These are phyloP conservation scores for Persicaria tinctoria DNA, from an alignment of 148 eudicot genomes.

Conservation along the genomic window DNA sequence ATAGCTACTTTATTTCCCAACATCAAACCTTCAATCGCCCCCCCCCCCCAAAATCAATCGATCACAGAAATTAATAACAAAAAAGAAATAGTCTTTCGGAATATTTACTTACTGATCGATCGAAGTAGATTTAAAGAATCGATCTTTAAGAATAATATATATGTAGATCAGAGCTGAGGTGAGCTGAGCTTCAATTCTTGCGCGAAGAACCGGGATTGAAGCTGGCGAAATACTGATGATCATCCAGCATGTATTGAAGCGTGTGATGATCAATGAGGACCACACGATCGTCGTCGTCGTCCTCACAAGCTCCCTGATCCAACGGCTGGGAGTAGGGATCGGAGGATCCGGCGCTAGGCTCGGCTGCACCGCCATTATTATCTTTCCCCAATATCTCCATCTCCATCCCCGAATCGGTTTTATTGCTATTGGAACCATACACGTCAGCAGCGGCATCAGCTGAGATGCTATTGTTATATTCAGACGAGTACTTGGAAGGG, in stretches of 20 bases:
- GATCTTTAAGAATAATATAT: not conserved
- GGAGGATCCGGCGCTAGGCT: not conserved
- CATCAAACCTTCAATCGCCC: too few relatives aligned
- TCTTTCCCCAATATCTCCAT: not conserved
- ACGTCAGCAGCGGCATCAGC: not conserved
- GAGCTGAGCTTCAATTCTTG: not conserved
- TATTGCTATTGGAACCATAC: not conserved
- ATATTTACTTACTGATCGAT: not conserved
- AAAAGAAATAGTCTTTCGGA: not conserved
- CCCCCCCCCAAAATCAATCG: too few relatives aligned
- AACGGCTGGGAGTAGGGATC: not conserved
- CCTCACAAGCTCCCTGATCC: not conserved
- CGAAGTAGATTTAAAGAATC: not conserved
- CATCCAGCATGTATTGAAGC: not conserved
- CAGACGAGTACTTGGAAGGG: not conserved
- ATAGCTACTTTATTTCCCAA: too few relatives aligned
- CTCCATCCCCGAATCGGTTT: not conserved
- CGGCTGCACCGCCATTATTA: not conserved
- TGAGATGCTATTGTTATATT: not conserved
- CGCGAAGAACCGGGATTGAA: not conserved
- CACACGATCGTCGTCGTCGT: not conserved
- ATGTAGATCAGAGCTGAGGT: not conserved
- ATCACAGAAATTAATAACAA: not conserved
- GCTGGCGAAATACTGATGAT: not conserved
- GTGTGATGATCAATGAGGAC: constrained; percentile 6